phyloP scores from a whole-genome alignment of 352 stramenopile species.

The Pythium chondricola region DNA sequence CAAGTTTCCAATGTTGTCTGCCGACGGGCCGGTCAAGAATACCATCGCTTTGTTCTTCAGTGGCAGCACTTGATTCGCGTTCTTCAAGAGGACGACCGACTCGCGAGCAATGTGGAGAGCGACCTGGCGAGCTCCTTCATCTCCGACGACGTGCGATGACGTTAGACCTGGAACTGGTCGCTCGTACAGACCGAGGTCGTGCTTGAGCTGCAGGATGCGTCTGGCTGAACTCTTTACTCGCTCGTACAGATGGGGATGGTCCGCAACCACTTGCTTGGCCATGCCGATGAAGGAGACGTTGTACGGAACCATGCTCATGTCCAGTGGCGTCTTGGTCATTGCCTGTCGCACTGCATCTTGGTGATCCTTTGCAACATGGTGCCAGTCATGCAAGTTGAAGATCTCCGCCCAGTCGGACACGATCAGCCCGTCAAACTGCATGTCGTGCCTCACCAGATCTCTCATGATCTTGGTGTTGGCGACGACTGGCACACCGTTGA shows the following conservation, averaged over 20 bases:
- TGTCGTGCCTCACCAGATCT: constrained; percentile 36
- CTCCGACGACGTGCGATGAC: constrained; percentile 9
- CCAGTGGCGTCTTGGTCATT: constrained; percentile 54
- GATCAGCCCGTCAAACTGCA: constrained; percentile 66
- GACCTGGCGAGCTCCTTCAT: constrained; percentile 6
- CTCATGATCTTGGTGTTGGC: constrained; percentile 60
- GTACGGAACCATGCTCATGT: constrained; percentile 76
- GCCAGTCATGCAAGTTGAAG: constrained; percentile 53
- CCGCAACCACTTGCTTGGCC: constrained; percentile 12
- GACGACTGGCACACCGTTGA: constrained; percentile 90
- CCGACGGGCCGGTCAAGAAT: constrained; percentile 64
- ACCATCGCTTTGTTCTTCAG: constrained; percentile 27
- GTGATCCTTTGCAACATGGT: constrained; percentile 33
- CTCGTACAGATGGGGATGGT: constrained; percentile 9
- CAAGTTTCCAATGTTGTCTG: constrained; percentile 61
- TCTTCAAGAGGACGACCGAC: constrained; percentile 81
- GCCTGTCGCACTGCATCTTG: constrained; percentile 34
- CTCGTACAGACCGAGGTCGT: constrained; percentile 18
- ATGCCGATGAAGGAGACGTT: constrained; percentile 23
- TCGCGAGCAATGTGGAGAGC: constrained; percentile 19
- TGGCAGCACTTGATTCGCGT: constrained; percentile 51
- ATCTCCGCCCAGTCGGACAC: constrained; percentile 86
- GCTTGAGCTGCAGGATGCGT: constrained; percentile 20
- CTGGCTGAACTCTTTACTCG: constrained; percentile 13
- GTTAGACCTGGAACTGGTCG: constrained; percentile 15